Conservation (phyloP, 164 flowering plant species). For the Sedum album region DNA sequence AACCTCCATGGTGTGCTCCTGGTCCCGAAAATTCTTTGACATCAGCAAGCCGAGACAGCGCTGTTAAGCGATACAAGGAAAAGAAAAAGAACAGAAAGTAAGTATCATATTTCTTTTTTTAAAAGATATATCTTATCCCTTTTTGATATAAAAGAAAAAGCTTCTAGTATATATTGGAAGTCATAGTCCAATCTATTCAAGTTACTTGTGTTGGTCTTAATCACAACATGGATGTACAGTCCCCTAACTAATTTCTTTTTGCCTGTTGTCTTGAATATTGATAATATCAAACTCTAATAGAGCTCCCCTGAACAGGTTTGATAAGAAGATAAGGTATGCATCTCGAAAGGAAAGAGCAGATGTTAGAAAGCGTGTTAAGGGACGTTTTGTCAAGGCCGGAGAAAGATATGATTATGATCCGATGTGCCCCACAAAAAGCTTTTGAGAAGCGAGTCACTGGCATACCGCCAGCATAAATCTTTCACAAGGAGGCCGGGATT, state of each 20-base stretch:
- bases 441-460: slow-evolving; percentile 12
- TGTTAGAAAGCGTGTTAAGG: slow-evolving; percentile 51
- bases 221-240: not conserved
- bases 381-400: slow-evolving; percentile 57
- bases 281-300: not conserved
- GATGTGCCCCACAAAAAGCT: slow-evolving; percentile 34
- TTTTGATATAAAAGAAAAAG: not conserved
- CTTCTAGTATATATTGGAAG: not conserved
- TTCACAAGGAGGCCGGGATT: not conserved
- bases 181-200: not conserved
- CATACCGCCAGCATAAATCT: not conserved
- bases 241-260: not conserved
- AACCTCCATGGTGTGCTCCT: slow-evolving; percentile 70
- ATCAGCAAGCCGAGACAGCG: slow-evolving; percentile 49
- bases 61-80: slow-evolving; percentile 80
- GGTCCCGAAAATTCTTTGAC: slow-evolving; percentile 36
- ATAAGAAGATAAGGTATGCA: slow-evolving; percentile 49
- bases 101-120: slow-evolving; percentile 14
- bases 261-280: not conserved
- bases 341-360: slow-evolving; percentile 59
- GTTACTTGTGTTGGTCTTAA: not conserved
- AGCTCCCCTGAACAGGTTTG: slow-evolving; percentile 29
- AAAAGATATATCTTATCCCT: not conserved
- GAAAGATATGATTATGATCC: slow-evolving; percentile 55
- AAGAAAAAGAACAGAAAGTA: slow-evolving; percentile 77